These are phyloP conservation scores for Cryptosporidium parvum DNA, from an alignment of 169 alveolate species.

Conservation along the genomic window DNA sequence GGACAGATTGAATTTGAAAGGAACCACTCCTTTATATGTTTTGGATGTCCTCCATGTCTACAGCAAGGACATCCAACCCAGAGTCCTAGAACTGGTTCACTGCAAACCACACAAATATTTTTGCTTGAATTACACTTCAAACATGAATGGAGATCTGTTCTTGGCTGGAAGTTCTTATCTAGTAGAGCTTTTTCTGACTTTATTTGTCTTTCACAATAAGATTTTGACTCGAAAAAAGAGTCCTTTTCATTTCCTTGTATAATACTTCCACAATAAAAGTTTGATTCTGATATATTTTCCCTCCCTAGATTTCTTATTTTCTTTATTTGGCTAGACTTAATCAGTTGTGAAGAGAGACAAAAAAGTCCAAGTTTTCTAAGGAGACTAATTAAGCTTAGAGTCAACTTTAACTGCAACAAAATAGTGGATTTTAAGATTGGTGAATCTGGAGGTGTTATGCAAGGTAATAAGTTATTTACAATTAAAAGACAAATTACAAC, in stretches of 20 bases:
- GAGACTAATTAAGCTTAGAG: background rate
- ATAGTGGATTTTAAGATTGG: background rate
- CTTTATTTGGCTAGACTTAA: conserved; percentile 31
- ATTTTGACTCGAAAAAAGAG: background rate
- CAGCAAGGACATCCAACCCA: conserved; percentile 66
- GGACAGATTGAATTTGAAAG: conserved; percentile 46
- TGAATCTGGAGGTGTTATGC: conserved; percentile 24
- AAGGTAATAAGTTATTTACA: conserved; percentile 5
- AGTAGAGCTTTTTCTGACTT: background rate
- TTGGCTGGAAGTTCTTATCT: background rate
- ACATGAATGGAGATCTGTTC: conserved; percentile 15
- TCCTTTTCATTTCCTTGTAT: background rate
- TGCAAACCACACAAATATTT: conserved; percentile 40
- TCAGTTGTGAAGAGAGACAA: conserved; percentile 36
- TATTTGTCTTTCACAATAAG: background rate
- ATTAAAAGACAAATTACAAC: conserved; percentile 36
- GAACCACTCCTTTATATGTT: conserved; percentile 42
- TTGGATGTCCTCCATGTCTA: conserved; percentile 73
- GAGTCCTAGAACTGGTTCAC: conserved; percentile 40
- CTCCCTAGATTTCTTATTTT: conserved; percentile 45
- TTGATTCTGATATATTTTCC: conserved; percentile 50
- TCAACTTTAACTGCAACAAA: conserved; percentile 16
- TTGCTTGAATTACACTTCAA: conserved; percentile 12
- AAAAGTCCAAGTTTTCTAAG: conserved; percentile 38
- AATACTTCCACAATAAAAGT: conserved; percentile 53